phyloP scores from a whole-genome alignment of 805 yeast genomes.

The Kuraishia hungarica region DNA sequence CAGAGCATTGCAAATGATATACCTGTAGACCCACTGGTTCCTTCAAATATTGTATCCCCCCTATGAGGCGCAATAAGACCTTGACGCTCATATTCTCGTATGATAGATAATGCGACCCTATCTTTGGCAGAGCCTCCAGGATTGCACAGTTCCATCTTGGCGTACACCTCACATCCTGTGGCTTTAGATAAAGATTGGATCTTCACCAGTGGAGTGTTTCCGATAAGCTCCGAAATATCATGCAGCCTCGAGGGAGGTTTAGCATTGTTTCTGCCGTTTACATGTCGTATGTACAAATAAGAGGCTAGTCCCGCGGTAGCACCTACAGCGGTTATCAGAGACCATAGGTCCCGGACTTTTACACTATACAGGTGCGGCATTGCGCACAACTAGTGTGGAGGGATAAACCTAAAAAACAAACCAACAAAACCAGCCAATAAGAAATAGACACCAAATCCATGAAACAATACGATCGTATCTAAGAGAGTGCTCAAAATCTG shows the following conservation, averaged over 20 bases:
- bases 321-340: neutral
- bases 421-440: too few species aligned
- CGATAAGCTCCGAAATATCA: constrained; percentile 50
- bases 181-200: constrained; percentile 59
- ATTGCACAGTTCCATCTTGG: constrained; percentile 76
- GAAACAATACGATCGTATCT: too few species aligned
- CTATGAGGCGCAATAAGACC: constrained; percentile 51
- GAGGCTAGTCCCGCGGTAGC: neutral
- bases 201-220: constrained; percentile 80
- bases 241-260: neutral
- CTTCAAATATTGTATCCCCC: constrained; percentile 81
- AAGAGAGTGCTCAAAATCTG: too few species aligned
- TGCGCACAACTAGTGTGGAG: too few species aligned
- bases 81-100: constrained; percentile 51
- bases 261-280: neutral
- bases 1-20: constrained; percentile 89
- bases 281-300: neutral
- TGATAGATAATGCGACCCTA: constrained; percentile 82
- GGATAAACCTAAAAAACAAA: too few species aligned
- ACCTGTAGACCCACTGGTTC: constrained; percentile 96
- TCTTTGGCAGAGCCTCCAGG: constrained; percentile 98
- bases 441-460: too few species aligned
- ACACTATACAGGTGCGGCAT: neutral
- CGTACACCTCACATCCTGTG: constrained; percentile 80
- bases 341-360: neutral